These are phyloP conservation scores for Chenopodium suecicum DNA, from an alignment of 148 eudicot species.

Conservation along the genomic window DNA sequence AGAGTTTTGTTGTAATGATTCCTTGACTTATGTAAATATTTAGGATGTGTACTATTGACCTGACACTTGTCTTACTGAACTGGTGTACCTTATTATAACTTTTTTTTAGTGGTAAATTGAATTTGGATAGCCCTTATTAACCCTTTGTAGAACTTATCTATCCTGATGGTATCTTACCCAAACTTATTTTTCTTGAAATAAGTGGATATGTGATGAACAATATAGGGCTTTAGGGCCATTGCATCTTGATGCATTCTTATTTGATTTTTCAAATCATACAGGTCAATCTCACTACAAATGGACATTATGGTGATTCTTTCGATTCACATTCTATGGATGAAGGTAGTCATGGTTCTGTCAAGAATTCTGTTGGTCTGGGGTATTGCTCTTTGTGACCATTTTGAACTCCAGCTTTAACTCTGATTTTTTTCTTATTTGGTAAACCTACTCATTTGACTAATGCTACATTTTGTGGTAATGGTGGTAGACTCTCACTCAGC, in stretches of 20 bases:
- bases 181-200: too few relatives aligned
- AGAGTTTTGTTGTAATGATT: too few relatives aligned
- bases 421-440: not conserved
- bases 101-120: too few relatives aligned
- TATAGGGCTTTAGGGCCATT: too few relatives aligned
- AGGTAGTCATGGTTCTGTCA: conserved; percentile 37
- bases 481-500: conserved; percentile 40
- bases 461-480: conserved; percentile 11
- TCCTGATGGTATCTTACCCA: too few relatives aligned
- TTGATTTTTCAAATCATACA: conserved; percentile 24
- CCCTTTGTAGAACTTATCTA: too few relatives aligned
- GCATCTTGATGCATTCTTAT: not conserved
- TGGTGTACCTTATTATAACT: too few relatives aligned
- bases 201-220: too few relatives aligned
- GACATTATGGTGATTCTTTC: conserved; percentile 41
- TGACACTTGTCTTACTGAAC: too few relatives aligned
- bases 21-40: too few relatives aligned
- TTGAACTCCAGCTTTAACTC: not conserved
- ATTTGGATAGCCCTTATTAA: too few relatives aligned
- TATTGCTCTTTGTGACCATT: conserved; percentile 20
- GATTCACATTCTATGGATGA: conserved; percentile 40
- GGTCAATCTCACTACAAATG: conserved; percentile 52
- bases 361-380: conserved; percentile 36
- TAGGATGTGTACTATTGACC: too few relatives aligned
- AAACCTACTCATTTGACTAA: conserved; percentile 1